Base-by-base conservation (phyloP, 352 stramenopile genomes). In the Pythium scleroteichum region DNA sequence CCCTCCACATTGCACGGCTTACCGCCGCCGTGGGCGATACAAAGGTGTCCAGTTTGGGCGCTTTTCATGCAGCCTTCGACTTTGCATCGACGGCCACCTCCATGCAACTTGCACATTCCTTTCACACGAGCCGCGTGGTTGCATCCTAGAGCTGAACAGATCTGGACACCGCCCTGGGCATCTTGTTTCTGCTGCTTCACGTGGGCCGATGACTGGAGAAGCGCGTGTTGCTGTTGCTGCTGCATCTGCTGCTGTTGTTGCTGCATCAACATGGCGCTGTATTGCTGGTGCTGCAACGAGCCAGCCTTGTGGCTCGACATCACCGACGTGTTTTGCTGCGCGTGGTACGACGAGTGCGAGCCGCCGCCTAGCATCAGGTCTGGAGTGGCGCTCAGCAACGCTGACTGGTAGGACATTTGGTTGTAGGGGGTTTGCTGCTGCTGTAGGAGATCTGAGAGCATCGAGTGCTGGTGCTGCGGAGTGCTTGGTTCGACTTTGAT, bases 61-160 rank as follows among this genome's bases (percentile, higher is more conserved):
- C 80, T 92, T 68, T 93, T 93, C 85, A 92, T 95, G 64, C 85
- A 95, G 23, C 85, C 85, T 41, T 95, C 85, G 27, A 93, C 83
- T 62, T 93, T 95, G 77, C 85, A 95, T 14, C 85, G 76, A 19
- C 83, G 73, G 0, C 85, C 85, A 17, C 85, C 85, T 17, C 85
- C 85, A 50, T 95, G 85, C 9, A 91, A 57, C 63, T 95, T 95
- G 73, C 85, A 95, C 85, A 95, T 93, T 24, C 85, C 85, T 63
- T 92, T 92, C 32, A 91, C 76, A 0, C 83, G 79, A 5, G 85
- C 82, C 1, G 80, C 71, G 64, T 94, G 82, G 68, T 85, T 90
- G 70, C 85, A 94, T 16, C 85, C 85, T 17, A 90, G 64, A 5
- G 85, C 80, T 20, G 83, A 87, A 64, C 83, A 92, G 27, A 92